Evolutionary conservation across 2,329 filamentous ascomycete genomes (phyloP), one percentile per base, ranked within the genome.

Genomic region (Penicillium olsonii): DNA sequence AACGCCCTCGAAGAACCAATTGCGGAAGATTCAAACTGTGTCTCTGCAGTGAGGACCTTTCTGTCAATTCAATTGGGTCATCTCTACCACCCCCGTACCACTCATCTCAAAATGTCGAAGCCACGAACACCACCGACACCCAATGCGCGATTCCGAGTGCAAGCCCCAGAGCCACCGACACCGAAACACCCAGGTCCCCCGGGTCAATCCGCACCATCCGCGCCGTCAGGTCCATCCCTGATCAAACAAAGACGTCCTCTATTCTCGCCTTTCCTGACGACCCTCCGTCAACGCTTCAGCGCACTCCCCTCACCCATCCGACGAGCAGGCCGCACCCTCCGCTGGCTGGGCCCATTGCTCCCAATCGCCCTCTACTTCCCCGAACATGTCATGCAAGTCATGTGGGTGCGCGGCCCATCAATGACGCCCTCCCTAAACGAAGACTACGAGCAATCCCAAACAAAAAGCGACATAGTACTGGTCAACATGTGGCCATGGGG

Each of bases 381-480:
- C 19, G 68, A 73, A 48, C 67, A 77, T 52, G 64, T 75, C 33
- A 52, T 68, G 39, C 66, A 72, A 27, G 56, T 74, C 20, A 71
- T 74, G 64, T 69, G 68, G 62, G 72, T 78, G 37, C 64, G 62
- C 12, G 76, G 76, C 0, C 69, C 70, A 5, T 90, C 87, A 17
- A 94, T 94, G 89, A 87, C 87, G 47, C 89, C 89, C 1, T 87
- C 84, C 53, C 74, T 92, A 46, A 92, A 92, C 62, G 76, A 83
- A 50, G 80, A 85, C 44, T 84, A 83, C 76, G 50, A 74, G 74
- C 54, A 67, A 41, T 66, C 63, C 40, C 66, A 72, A 20, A 67
- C 69, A 11, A 61, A 65, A 26, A 64, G 63, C 34, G 75, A 78
- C 37, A 64, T 71, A 48, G 70, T 77, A 11, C 54, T 75, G n/a